Conservation (phyloP, 805 yeast species). For the Metschnikowia cerradonensis region DNA sequence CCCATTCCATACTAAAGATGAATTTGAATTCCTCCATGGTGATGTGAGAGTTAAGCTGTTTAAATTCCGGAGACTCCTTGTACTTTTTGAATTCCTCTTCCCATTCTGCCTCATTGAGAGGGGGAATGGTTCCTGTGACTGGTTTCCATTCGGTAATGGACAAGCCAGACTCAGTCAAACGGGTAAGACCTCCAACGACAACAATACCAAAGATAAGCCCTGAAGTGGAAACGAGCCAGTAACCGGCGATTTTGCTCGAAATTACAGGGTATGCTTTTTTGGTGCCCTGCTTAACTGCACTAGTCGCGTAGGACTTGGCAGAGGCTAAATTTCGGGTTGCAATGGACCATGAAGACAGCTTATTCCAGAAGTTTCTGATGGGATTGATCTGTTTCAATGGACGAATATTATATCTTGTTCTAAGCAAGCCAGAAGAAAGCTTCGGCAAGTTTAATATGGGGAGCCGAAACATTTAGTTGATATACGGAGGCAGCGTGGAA, state of each 20-base stretch:
- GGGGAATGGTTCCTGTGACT: conserved; percentile 92
- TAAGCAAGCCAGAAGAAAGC: neutral
- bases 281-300: neutral
- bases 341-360: neutral
- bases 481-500: neutral
- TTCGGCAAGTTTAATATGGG: neutral
- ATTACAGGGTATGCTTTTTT: conserved; percentile 13
- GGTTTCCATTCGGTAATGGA: conserved; percentile 99
- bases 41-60: conserved; percentile 82
- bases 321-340: neutral
- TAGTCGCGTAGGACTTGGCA: neutral
- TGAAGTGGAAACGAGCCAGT: conserved; percentile 85
- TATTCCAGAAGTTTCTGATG: neutral
- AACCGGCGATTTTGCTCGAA: conserved; percentile 54
- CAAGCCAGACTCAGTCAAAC: conserved; percentile 92
- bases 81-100: conserved; percentile 77
- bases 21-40: conserved; percentile 90
- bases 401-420: neutral
- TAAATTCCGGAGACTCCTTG: conserved; percentile 84
- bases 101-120: conserved; percentile 79
- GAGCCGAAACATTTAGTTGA: neutral
- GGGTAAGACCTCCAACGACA: conserved; percentile 91
- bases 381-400: neutral
- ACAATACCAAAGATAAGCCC: conserved; percentile 92
- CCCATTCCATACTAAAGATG: conserved; percentile 97